Evolutionary conservation across 306 rosid genomes (phyloP), one percentile per base, ranked within the genome.

Genomic region (Herpetospermum pedunculosum): DNA sequence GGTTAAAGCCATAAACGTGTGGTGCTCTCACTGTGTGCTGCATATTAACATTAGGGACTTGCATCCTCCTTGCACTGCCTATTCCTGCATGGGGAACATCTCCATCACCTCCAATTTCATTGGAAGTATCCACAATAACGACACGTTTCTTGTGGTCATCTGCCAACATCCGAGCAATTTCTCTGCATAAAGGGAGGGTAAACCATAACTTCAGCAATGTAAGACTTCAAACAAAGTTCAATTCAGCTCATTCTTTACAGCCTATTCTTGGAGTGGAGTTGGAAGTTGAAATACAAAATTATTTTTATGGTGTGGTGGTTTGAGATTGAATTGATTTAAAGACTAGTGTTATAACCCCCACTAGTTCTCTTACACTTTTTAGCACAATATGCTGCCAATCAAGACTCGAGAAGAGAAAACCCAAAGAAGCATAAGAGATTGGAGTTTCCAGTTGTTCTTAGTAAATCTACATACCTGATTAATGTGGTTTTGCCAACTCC

Each of bases 401-500:
- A 43, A 41, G 52, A 67, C 0, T 63, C 70, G 19, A 34, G 44
- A 53, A 0, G 8, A 16, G 12, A 4, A 34, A 43, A 1, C 6
- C 21, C 19, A 3, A 3, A 41, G 34, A 40, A 65, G 1, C 48
- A 47, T n/a, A 1, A 32, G 26, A 18, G 26, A 47, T 32, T 19
- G 11, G 1, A 6, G 30, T 70, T 47, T 11, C 8, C 32, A 19
- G 47, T 13, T 35, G 29, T 8, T 21, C 58, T 34, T 53, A 12
- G 55, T 11, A 76, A 80, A 18, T 19, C 16, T 35, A 49, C 34
- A 37, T 74, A 91, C 99, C 99, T 95, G 78, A 95, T 95, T 77
- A 95, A 85, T 53, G 99, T 95, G 40, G 97, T 95, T 87, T 95
- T 95, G 54, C 99, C 99, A 38, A 95, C 99, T 76, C 99, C 99